Evolutionary conservation across 2,329 filamentous ascomycete genomes (phyloP).

Genomic region (Albophoma yamanashiensis): DNA sequence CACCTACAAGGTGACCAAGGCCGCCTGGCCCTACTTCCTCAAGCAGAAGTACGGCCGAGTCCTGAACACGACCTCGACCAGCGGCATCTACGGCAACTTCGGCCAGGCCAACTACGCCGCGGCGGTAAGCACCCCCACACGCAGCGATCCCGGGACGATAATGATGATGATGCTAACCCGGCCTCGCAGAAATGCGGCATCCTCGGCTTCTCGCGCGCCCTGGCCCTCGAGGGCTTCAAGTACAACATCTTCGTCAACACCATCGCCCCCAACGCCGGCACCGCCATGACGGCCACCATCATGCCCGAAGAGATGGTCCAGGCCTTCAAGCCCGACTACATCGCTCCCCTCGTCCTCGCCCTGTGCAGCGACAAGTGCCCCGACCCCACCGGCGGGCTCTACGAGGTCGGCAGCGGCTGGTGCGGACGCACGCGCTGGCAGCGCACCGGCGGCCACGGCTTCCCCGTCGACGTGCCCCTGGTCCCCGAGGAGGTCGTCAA

Average conservation of each 20-base stretch:
- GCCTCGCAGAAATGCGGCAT: conserved; percentile 71
- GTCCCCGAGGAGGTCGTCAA: conserved; percentile 76
- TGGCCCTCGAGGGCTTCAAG: conserved; percentile 88
- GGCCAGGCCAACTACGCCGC: conserved; percentile 97
- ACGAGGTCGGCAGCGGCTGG: conserved; percentile 95
- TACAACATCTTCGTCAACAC: conserved; percentile 99
- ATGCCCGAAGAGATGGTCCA: conserved; percentile 96
- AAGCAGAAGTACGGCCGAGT: conserved; percentile 98
- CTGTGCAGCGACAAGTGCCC: conserved; percentile 81
- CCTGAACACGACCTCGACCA: conserved; percentile 93
- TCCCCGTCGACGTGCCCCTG: conserved; percentile 75
- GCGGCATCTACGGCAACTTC: conserved; percentile 98
- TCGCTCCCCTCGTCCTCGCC: conserved; percentile 83
- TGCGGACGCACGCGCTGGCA: conserved; percentile 89
- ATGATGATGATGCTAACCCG: background rate
- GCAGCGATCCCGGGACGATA: background rate
- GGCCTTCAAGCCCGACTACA: conserved; percentile 98
- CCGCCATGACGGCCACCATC: conserved; percentile 86
- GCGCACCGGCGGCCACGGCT: conserved; percentile 77
- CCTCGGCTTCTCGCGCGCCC: conserved; percentile 84
- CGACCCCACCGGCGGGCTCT: conserved; percentile 74
- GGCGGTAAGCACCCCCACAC: conserved; percentile 42
- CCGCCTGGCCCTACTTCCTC: conserved; percentile 93
- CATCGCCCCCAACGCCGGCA: conserved; percentile 94
- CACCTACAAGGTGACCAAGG: conserved; percentile 95